Evolutionary conservation across 768 basidiomycete genomes (phyloP), one percentile per base, ranked within the genome.

Genomic region (Sutorius australiensis): DNA sequence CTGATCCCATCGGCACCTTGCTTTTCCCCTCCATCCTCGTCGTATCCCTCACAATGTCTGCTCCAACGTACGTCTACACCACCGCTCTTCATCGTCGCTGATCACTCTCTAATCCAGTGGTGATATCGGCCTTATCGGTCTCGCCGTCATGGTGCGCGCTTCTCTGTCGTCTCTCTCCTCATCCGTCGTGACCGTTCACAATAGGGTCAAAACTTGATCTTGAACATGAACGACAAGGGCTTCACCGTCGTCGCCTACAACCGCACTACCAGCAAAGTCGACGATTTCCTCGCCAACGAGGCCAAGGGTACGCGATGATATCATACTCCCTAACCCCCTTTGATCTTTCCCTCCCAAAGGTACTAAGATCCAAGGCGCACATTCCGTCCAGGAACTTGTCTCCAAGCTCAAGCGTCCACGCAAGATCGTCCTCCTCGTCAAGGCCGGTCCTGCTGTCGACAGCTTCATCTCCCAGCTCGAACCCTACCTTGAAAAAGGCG

Each of bases 171-270:
- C 43, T 48, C 47, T 33, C 59, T 65, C 45, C 45, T 38, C 51
- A 39, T 7, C 30, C 41, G 10, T 57, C 31, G 50, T 21, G 36
- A 54, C 37, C 50, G 30, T 54, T 44, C 51, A 19, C 46, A 28
- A 27, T 64, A 94, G 92, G 94, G 92, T 67, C 94, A 95, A 84
- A 97, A 95, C 72, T 73, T 97, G 69, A 95, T 97, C 72, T 78
- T 98, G 64, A 97, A 98, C 79, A 98, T 97, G 92, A 97, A 97
- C 73, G 97, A 99, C 80, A 99, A 99, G 75, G 97, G 97, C 48
- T 99, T 94, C 79, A 93, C 77, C 59, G 97, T 99, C 64, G 87
- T 93, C 61, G 93, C 92, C 12, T 99, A 89, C 77, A 99, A 99
- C 81, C 89, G 97, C 64, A 98, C 97, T 39, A 89, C 86, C 57